Evolutionary conservation across 352 stramenopile genomes (phyloP).

Genomic region (Globisporangium nagaii): DNA sequence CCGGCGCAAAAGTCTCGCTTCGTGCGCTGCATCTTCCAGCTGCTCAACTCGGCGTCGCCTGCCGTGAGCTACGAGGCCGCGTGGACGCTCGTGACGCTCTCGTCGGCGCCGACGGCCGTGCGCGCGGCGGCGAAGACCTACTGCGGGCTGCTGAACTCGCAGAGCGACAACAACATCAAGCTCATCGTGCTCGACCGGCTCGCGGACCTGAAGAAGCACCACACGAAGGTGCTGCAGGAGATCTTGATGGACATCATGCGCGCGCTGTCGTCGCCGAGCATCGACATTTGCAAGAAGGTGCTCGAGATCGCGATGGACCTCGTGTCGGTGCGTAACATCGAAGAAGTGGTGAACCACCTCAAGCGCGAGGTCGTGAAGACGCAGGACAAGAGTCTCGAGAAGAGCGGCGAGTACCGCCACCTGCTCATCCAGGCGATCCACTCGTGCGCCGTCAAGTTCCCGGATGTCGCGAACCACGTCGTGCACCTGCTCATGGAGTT

Average conservation of each 20-base stretch:
- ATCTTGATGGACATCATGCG: slow-evolving; percentile 99
- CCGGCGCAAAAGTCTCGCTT: slow-evolving; percentile 98
- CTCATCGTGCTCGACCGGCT: slow-evolving; percentile 99
- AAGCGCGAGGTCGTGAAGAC: slow-evolving; percentile 91
- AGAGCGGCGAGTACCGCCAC: slow-evolving; percentile 95
- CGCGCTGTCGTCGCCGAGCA: slow-evolving; percentile 94
- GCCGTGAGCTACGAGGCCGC: slow-evolving; percentile 98
- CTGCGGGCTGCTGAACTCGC: slow-evolving; percentile 94
- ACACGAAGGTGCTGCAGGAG: slow-evolving; percentile 97
- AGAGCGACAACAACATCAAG: slow-evolving; percentile 99
- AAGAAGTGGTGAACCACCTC: slow-evolving; percentile 92
- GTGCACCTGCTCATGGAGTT: slow-evolving; percentile 99
- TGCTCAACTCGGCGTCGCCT: slow-evolving; percentile 91
- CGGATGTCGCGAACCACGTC: slow-evolving; percentile 95
- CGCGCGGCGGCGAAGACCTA: slow-evolving; percentile 97
- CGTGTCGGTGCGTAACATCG: slow-evolving; percentile 96
- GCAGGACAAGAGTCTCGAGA: slow-evolving; percentile 89
- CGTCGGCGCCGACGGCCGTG: slow-evolving; percentile 96
- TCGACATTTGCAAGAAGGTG: slow-evolving; percentile 99
- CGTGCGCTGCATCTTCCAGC: slow-evolving; percentile 97
- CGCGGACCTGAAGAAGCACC: slow-evolving; percentile 95
- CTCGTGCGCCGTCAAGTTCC: slow-evolving; percentile 96
- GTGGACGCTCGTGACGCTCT: slow-evolving; percentile 98
- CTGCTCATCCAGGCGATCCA: slow-evolving; percentile 99
- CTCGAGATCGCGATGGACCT: slow-evolving; percentile 98